Conservation (phyloP, 306 rosid genomes). For the Dalbergia oliveri region DNA sequence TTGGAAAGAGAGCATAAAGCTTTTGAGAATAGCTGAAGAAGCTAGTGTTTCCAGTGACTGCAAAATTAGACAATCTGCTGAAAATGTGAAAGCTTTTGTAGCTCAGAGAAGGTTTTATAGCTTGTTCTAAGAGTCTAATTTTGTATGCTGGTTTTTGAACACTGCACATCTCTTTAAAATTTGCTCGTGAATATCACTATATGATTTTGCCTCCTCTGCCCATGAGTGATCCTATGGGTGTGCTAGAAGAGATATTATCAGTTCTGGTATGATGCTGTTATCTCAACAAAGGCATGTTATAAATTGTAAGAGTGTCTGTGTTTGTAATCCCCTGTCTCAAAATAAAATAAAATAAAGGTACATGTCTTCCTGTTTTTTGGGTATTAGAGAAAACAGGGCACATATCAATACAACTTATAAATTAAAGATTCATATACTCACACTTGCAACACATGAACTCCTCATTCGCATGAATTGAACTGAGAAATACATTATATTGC, state of each 20-base stretch:
- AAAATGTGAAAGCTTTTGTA: constrained; percentile 43
- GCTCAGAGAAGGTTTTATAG: constrained; percentile 70
- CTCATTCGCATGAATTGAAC: background rate
- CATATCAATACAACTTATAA: too few species aligned
- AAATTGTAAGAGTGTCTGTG: too few species aligned
- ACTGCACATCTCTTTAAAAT: background rate
- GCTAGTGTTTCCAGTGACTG: constrained; percentile 50
- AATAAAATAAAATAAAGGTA: too few species aligned
- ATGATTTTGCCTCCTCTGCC: background rate
- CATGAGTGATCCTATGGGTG: background rate
- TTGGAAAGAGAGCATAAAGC: constrained; percentile 86
- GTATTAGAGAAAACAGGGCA: background rate
- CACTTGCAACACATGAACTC: too few species aligned
- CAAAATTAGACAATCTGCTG: constrained; percentile 45
- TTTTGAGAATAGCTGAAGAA: constrained; percentile 75
- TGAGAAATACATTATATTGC: background rate
- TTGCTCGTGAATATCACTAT: background rate
- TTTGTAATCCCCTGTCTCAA: too few species aligned
- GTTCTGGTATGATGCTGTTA: background rate
- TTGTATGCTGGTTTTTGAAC: background rate
- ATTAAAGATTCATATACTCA: background rate
- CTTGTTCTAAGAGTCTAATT: background rate
- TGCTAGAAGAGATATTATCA: background rate
- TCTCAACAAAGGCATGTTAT: background rate
- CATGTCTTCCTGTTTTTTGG: background rate